Conservation (phyloP, 495 filamentous ascomycete species). For the Chlorociboria aeruginascens region DNA sequence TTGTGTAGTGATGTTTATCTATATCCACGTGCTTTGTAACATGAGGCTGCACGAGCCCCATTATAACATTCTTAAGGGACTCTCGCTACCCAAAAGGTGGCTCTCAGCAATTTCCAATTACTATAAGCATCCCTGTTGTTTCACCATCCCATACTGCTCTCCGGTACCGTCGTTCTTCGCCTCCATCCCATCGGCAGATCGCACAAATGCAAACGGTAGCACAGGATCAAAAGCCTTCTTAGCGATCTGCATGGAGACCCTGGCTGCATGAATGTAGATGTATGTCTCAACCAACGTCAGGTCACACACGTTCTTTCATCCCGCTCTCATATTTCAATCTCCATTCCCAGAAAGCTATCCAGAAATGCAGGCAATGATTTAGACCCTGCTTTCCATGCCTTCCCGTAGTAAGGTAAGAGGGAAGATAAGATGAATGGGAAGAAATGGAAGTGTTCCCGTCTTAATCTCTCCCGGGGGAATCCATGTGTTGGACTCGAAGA, state of each 20-base stretch:
- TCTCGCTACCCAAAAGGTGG: background rate
- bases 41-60: no score
- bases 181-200: background rate
- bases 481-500: no score
- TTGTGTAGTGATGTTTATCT: background rate
- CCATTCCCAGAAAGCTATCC: no score
- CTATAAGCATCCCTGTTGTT: conserved; percentile 3
- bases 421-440: no score
- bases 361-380: no score
- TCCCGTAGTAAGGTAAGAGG: no score
- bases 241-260: conserved; percentile 5
- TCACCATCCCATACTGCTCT: background rate
- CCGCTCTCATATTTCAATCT: background rate
- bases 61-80: no score
- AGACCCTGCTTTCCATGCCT: no score
- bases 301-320: conserved; percentile 4
- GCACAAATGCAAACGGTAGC: conserved; percentile 1
- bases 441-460: no score
- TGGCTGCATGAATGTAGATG: background rate
- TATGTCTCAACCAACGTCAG: conserved; percentile 5
- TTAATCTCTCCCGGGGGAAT: no score
- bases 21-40: background rate
- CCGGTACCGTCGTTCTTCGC: background rate
- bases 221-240: background rate
- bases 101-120: background rate